Base-by-base conservation (phyloP, 805 yeast species). In the Candida schatavii region DNA sequence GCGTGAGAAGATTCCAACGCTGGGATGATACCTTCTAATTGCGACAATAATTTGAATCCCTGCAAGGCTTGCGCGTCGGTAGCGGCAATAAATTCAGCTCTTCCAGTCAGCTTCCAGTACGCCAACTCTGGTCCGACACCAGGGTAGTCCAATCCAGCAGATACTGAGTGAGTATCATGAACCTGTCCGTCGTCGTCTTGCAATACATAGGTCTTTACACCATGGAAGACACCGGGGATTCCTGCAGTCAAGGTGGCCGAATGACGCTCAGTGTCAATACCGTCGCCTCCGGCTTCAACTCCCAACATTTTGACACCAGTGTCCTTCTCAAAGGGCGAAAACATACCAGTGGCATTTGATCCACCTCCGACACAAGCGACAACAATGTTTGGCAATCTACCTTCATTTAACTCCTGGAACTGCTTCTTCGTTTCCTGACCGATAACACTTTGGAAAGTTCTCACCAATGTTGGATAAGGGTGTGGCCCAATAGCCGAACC, bases 321-420 rank as follows among this genome's bases (percentile, higher is more conserved):
- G 61, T 89, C 97, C 14, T 87, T 72, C 61, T 88, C 95, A 60
- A 93, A 93, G 41, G 98, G 97, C 18, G 88, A 82, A 66, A 93
- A 93, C 78, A 91, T 81, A 63, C 99, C 99, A 25, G 95, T 81
- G 39, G 96, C 84, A 75, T 93, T 93, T 15, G 97, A 88, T 42
- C 99, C 99, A 58, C 99, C 99, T 57, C 99, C 99, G 39, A 93
- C 99, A 75, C 99, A 93, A 2, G 99, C 99, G 47, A 93, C 97
- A 32, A 93, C 81, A 15, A 90, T 88, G 57, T 93, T 87, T 37
- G 99, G 99, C 49, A 93, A 74, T 55, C 80, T 83, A 31, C 96
- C 96, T 46, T 79, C 70, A 63, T 87, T 88, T 52, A 84, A 69
- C 50, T 77, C 80, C 50, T 78, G 80, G 70, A 90, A 90, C 69